A percentile compares a stretch with the other conserved stretches of the same genome.
Conservation (phyloP, 164 flowering plant genomes). For the Litsea cubeba region DNA sequence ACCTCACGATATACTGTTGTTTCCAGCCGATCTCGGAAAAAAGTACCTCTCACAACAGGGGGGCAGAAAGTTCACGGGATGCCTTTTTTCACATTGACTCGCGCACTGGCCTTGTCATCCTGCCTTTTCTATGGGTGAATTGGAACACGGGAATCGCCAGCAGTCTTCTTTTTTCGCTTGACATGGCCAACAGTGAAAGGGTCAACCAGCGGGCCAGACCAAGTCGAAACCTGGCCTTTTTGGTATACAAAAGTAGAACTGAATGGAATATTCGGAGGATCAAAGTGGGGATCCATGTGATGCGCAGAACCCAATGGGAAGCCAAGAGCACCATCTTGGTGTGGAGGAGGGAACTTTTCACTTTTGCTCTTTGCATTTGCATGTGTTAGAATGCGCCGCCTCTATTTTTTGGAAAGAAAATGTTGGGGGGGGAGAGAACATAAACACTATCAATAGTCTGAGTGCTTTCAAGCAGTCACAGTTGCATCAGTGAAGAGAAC, state of each 20-base stretch:
- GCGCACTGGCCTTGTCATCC: conserved; percentile 27
- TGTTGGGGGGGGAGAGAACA: not conserved
- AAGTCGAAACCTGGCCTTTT: conserved; percentile 67
- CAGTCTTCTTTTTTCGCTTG: conserved; percentile 44
- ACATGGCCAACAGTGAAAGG: conserved; percentile 34
- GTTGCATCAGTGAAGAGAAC: not conserved
- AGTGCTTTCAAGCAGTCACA: not conserved
- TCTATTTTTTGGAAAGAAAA: conserved; percentile 36
- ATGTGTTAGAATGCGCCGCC: conserved; percentile 79
- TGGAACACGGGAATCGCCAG: conserved; percentile 17
- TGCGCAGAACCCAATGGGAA: conserved; percentile 67
- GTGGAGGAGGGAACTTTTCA: conserved; percentile 97
- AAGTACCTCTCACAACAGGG: conserved; percentile 3
- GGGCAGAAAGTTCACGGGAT: conserved; percentile 12
- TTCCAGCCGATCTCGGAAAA: not conserved
- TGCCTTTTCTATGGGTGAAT: conserved; percentile 12
- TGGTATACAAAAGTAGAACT: conserved; percentile 65
- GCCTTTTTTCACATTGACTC: conserved; percentile 26
- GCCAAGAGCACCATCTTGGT: conserved; percentile 91
- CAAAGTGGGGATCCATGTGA: conserved; percentile 59
- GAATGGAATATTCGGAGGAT: conserved; percentile 72
- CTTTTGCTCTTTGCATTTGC: conserved; percentile 97
- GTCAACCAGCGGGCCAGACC: conserved; percentile 87
- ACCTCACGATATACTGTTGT: conserved; percentile 7
- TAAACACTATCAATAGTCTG: not conserved